Conservation (phyloP, 192 early-diverging fungal genomes). For the Coemansia sp. region DNA sequence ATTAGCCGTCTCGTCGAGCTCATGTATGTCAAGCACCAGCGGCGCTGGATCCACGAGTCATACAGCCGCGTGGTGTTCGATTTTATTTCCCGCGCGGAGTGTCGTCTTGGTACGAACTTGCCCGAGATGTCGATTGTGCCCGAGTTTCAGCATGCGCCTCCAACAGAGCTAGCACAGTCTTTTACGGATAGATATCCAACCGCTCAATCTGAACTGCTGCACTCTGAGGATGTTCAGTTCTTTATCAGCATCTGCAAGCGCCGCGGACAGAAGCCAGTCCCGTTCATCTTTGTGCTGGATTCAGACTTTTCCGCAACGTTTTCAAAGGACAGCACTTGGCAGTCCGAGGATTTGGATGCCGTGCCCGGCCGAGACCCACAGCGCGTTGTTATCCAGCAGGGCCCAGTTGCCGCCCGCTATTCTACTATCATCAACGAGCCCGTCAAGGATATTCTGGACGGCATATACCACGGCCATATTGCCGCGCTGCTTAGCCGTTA, state of each 20-base stretch:
- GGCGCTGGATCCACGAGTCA: slow-evolving; percentile 80
- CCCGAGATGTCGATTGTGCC: background rate
- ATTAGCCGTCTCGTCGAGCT: slow-evolving; percentile 77
- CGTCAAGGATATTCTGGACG: slow-evolving; percentile 84
- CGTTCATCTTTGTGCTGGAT: slow-evolving; percentile 86
- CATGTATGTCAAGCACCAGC: slow-evolving; percentile 69
- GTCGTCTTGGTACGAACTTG: slow-evolving; percentile 61
- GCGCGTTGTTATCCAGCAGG: slow-evolving; percentile 85
- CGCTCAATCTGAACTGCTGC: slow-evolving; percentile 2
- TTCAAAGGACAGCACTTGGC: slow-evolving; percentile 90
- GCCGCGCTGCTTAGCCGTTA: slow-evolving; percentile 67
- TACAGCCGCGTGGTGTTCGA: slow-evolving; percentile 72
- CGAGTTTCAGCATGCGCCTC: background rate
- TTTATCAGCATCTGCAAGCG: slow-evolving; percentile 52
- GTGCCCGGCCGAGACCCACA: slow-evolving; percentile 82
- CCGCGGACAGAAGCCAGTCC: slow-evolving; percentile 80
- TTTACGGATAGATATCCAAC: slow-evolving; percentile 11
- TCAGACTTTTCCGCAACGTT: slow-evolving; percentile 88
- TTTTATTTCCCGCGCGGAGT: slow-evolving; percentile 79
- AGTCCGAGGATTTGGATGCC: slow-evolving; percentile 82
- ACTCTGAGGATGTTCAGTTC: slow-evolving; percentile 31
- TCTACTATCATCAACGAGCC: slow-evolving; percentile 77
- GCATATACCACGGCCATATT: slow-evolving; percentile 81
- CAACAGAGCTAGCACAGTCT: slow-evolving; percentile 14
- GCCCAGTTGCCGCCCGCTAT: slow-evolving; percentile 78